phyloP scores from a whole-genome alignment of 257 asterid species.

The Agastache rugosa region DNA sequence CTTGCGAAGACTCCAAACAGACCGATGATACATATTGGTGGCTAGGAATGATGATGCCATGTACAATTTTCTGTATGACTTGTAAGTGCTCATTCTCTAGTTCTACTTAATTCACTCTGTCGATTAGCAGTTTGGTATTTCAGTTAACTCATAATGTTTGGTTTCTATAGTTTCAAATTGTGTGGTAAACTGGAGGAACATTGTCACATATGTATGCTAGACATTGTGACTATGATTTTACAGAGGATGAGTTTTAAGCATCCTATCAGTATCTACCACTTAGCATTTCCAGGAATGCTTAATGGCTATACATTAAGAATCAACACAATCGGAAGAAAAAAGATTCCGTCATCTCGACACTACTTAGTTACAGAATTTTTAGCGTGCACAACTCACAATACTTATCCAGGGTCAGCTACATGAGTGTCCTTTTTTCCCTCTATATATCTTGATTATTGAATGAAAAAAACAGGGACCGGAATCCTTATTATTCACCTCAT shows the following conservation, averaged over 20 bases:
- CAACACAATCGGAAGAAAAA: neutral
- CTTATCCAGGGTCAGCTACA: neutral
- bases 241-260: neutral
- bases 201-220: neutral
- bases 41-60: slow-evolving; percentile 47
- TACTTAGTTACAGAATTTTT: neutral
- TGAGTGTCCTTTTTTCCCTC: too few relatives aligned
- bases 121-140: neutral
- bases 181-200: neutral
- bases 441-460: too few relatives aligned
- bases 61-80: slow-evolving; percentile 30
- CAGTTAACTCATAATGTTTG: slow-evolving; percentile 1
- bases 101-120: slow-evolving; percentile 12
- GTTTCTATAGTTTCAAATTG: neutral
- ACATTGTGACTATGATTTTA: neutral
- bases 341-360: neutral
- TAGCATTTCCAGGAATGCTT: neutral
- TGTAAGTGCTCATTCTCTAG: neutral
- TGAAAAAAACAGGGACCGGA: too few relatives aligned
- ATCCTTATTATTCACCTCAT: neutral
- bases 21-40: slow-evolving; percentile 98
- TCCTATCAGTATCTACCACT: neutral
- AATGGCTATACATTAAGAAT: neutral
- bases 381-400: neutral
- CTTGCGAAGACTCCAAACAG: slow-evolving; percentile 92